Conservation (phyloP, 208 protist species). For the Herpetomonas tarakana region DNA sequence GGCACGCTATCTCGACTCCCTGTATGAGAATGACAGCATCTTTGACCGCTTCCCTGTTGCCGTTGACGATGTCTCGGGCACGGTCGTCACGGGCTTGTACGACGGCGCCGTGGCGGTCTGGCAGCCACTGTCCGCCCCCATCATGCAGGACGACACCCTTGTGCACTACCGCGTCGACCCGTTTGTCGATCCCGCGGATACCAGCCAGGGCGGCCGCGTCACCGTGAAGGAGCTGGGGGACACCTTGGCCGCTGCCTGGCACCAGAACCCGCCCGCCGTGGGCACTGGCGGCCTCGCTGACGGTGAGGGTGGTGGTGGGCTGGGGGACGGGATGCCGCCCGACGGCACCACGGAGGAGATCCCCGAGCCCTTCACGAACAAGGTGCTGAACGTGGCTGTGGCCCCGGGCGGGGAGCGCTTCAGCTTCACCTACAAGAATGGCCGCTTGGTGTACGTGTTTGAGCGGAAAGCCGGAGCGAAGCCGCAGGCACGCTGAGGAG, state of each 20-base stretch:
- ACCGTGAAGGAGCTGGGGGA: constrained; percentile 44
- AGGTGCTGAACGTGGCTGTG: constrained; percentile 68
- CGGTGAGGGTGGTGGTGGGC: not conserved
- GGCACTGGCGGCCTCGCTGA: not conserved
- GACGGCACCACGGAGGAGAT: constrained; percentile 23
- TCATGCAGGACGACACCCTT: constrained; percentile 24
- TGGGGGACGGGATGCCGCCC: constrained; percentile 1
- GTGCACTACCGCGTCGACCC: constrained; percentile 75
- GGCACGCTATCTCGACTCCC: constrained; percentile 51
- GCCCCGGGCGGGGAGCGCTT: constrained; percentile 82
- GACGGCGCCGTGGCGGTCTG: constrained; percentile 82
- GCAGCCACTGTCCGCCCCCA: constrained; percentile 57
- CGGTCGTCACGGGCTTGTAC: constrained; percentile 84
- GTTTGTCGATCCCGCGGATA: constrained; percentile 20
- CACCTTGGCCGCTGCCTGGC: constrained; percentile 43
- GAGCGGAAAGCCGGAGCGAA: constrained; percentile 34
- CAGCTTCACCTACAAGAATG: constrained; percentile 72
- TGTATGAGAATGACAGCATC: constrained; percentile 84
- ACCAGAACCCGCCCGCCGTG: not conserved
- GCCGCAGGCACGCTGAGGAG: no score
- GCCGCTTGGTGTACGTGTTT: constrained; percentile 66
- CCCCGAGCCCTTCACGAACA: constrained; percentile 75
- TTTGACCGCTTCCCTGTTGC: constrained; percentile 84
- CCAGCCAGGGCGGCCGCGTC: constrained; percentile 20
- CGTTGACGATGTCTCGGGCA: constrained; percentile 70